A percentile compares a stretch with the other conserved stretches of the same genome.
These are phyloP conservation scores for Barnettozyma vustinii DNA, from an alignment of 805 yeast genomes.

Conservation along the genomic window DNA sequence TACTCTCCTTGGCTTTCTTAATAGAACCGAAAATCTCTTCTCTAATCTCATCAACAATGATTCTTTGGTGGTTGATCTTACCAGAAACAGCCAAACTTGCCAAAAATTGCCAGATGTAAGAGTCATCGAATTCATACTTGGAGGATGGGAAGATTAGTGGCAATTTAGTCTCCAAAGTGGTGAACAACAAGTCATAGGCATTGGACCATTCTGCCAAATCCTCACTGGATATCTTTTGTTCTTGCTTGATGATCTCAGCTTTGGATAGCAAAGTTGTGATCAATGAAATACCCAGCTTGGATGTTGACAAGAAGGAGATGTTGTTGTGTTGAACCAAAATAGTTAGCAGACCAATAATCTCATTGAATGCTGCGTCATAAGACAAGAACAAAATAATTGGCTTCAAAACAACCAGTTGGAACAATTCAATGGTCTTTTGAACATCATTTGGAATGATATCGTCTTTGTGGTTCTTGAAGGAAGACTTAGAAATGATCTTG, in stretches of 20 bases:
- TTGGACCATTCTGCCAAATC: conserved; percentile 59
- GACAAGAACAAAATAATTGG: conserved; percentile 78
- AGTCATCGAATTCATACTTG: conserved; percentile 22
- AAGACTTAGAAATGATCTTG: conserved; percentile 71
- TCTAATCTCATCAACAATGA: conserved; percentile 89
- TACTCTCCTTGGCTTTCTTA: conserved; percentile 57
- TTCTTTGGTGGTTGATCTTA: conserved; percentile 82
- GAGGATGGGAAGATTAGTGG: conserved; percentile 78
- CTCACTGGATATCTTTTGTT: conserved; percentile 44
- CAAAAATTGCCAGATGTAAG: conserved; percentile 91
- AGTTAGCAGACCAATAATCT: conserved; percentile 71
- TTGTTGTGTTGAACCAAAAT: conserved; percentile 66
- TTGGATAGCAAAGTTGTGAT: conserved; percentile 88
- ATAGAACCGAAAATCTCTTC: conserved; percentile 89
- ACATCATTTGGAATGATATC: conserved; percentile 50
- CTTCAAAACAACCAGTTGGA: conserved; percentile 77
- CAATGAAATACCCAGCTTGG: conserved; percentile 78
- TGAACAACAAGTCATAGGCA: conserved; percentile 78
- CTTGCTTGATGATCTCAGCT: conserved; percentile 88
- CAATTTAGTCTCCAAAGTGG: conserved; percentile 71
- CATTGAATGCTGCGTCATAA: conserved; percentile 67
- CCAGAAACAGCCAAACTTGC: conserved; percentile 94
- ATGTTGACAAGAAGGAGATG: conserved; percentile 47
- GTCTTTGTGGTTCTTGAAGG: conserved; percentile 58
- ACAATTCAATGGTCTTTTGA: conserved; percentile 61